phyloP scores from a whole-genome alignment of 139 green algal genomes.

The Klebsormidium nitens region DNA sequence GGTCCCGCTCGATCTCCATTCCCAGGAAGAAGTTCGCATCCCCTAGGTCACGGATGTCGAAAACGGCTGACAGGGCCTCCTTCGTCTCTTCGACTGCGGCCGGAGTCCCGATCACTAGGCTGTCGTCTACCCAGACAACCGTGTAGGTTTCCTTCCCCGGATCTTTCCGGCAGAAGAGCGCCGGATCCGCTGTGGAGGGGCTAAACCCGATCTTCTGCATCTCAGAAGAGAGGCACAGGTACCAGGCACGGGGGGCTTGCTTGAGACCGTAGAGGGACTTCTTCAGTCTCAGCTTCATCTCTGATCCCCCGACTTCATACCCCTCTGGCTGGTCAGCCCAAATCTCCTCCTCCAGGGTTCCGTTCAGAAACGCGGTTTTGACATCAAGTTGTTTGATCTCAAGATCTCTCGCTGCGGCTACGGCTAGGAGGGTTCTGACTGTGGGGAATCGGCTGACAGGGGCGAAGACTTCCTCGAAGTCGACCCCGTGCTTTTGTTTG shows the following conservation, averaged over 20 bases:
- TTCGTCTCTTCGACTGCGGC: too few relatives aligned
- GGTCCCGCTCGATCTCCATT: constrained; percentile 24
- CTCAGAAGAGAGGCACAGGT: constrained; percentile 20
- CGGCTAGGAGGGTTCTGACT: constrained; percentile 33
- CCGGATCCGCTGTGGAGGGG: constrained; percentile 34
- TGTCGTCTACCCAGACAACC: too few relatives aligned
- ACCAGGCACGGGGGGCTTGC: constrained; percentile 48
- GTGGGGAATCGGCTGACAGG: constrained; percentile 28
- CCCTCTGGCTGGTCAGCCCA: constrained; percentile 38
- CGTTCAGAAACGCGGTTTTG: constrained; percentile 54
- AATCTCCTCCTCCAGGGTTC: constrained; percentile 40
- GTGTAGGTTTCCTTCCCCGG: too few relatives aligned
- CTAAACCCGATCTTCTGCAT: constrained; percentile 37
- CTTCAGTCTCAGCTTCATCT: too few relatives aligned
- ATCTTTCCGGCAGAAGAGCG: too few relatives aligned
- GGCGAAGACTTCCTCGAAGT: constrained; percentile 51
- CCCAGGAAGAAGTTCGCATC: constrained; percentile 25
- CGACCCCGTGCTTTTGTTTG: too few relatives aligned
- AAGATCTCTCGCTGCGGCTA: constrained; percentile 29
- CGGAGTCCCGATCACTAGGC: too few relatives aligned
- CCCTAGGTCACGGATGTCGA: neutral
- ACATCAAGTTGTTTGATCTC: constrained; percentile 35
- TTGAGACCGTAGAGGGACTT: constrained; percentile 49
- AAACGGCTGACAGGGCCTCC: neutral
- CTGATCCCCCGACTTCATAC: neutral